Base-by-base conservation (phyloP, 768 basidiomycete genomes). In the Termitomyces titanicus region DNA sequence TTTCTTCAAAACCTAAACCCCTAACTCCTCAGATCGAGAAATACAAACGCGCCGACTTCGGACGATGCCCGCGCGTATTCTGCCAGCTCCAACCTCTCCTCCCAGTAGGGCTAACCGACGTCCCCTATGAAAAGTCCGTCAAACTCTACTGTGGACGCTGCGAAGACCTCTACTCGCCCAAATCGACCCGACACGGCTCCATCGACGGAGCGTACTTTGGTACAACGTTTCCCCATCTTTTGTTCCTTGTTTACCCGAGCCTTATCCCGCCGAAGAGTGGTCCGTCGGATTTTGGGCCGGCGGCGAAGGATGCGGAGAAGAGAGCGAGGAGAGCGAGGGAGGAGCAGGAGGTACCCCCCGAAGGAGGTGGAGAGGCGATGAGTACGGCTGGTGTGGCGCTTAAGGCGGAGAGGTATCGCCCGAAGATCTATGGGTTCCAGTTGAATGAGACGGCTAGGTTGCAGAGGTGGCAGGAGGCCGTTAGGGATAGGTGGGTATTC, bases 121-220 rank as follows among this genome's bases (percentile, higher is more conserved):
- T 94, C n/a, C 91, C 97, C 0, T 98, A 97, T 71, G 92, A 97
- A 69, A 99, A 98, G 74, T 94, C 94, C 29, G 96, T 98, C 68
- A 99, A 99, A 70, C 88, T 99, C 47, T 98, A 94, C 74, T 99
- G 97, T 68, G 95, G 94, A 2, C 88, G 94, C 35, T 99, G 97
- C 72, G 96, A 99, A 73, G 97, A 99, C 72, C 87, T 99, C 63
- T 99, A 98, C 73, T 93, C 91, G 0, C 97, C 97, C 35, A 99
- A 99, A 70, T 94, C 92, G 1, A 94, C 94, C 5, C 84, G 96
- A 27, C 97, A 99, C 70, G 96, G 96, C 47, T 89, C 89, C 35
- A 98, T 99, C 67, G 97, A 99, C 68, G 96, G 97, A 27, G 97
- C 97, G 2, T 99, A 96, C 73, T 99, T 99, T 63, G 97, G 97